These are phyloP conservation scores for Raffaelea albimanens DNA, from an alignment of 2,329 filamentous ascomycete species.

Conservation along the genomic window DNA sequence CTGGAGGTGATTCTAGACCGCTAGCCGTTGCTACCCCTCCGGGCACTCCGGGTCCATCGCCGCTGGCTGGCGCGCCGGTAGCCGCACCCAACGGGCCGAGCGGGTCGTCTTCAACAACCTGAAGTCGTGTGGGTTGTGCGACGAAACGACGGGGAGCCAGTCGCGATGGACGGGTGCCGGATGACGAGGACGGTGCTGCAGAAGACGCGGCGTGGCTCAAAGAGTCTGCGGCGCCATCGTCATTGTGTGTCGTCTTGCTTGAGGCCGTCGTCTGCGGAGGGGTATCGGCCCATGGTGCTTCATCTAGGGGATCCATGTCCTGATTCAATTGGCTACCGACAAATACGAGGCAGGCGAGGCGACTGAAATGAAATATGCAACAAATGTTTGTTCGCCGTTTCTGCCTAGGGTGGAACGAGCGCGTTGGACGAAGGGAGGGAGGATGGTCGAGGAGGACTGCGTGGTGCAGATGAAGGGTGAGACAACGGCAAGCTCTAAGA, in stretches of 20 bases:
- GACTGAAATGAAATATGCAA: no score
- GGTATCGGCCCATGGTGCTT: constrained; percentile 46
- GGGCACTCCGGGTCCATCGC: background rate
- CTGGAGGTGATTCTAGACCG: constrained; percentile 44
- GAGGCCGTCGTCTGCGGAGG: constrained; percentile 14
- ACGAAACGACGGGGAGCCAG: constrained; percentile 52
- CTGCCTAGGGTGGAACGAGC: no score
- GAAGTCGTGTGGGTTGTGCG: constrained; percentile 67
- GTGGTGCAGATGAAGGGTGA: no score
- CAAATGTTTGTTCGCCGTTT: no score
- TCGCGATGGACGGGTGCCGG: constrained; percentile 31
- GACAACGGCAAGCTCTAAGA: no score
- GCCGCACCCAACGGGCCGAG: constrained; percentile 65
- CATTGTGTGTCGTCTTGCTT: constrained; percentile 6
- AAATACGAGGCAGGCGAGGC: no score
- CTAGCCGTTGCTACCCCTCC: background rate
- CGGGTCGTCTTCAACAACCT: constrained; percentile 66
- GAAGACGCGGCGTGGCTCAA: constrained; percentile 18
- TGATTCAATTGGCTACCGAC: background rate
- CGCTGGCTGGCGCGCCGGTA: constrained; percentile 18
- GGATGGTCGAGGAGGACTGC: no score
- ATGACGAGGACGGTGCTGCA: constrained; percentile 14
- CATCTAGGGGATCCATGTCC: constrained; percentile 38
- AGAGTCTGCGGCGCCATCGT: constrained; percentile 18
- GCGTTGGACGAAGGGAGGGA: no score